These are phyloP conservation scores for Panellus pusillus DNA, from an alignment of 768 basidiomycete genomes.

Conservation along the genomic window DNA sequence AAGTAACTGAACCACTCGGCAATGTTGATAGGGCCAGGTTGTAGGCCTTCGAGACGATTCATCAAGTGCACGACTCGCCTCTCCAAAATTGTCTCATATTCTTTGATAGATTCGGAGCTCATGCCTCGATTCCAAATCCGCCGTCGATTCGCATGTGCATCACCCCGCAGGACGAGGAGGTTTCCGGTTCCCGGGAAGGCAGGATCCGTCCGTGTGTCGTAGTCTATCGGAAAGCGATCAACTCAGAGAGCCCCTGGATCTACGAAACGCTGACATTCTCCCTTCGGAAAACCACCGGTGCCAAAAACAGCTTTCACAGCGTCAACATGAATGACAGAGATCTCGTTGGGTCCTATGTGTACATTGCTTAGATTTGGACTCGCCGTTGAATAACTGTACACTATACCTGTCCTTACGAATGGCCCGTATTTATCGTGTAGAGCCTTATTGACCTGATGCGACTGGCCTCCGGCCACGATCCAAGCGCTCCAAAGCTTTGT, in stretches of 20 bases:
- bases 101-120: conserved; percentile 43
- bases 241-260: neutral
- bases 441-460: conserved; percentile 28
- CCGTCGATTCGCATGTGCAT: conserved; percentile 42
- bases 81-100: conserved; percentile 42
- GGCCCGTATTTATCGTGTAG: conserved; percentile 39
- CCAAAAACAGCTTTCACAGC: conserved; percentile 17
- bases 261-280: conserved; percentile 6
- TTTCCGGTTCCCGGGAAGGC: neutral
- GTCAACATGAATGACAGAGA: conserved; percentile 19
- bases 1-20: conserved; percentile 40
- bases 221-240: neutral
- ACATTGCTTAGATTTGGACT: neutral
- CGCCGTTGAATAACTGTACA: neutral
- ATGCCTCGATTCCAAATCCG: conserved; percentile 52
- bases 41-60: conserved; percentile 29
- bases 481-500: conserved; percentile 29
- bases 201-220: conserved; percentile 9
- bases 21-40: conserved; percentile 29
- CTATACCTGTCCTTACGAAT: conserved; percentile 36
- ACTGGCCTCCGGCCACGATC: conserved; percentile 26
- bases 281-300: conserved; percentile 15
- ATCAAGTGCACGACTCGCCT: conserved; percentile 41
- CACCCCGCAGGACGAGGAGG: conserved; percentile 7
- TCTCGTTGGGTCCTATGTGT: conserved; percentile 15